Percentiles rank a stretch among this genome's conserved stretches.
Conservation (phyloP, 768 basidiomycete species). For the Lactarius pseudohatsudake region DNA sequence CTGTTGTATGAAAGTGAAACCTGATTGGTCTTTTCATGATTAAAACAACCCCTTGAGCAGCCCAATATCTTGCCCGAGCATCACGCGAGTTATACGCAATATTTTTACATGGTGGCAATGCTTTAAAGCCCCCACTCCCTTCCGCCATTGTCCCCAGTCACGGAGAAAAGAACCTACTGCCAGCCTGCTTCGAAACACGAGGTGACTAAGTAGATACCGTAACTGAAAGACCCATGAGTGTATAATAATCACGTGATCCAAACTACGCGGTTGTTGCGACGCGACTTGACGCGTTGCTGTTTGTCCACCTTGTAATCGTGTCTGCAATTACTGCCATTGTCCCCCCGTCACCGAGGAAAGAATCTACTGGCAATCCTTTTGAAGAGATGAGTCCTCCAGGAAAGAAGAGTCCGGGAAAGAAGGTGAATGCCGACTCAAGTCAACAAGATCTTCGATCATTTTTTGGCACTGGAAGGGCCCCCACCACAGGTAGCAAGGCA, state of each 20-base stretch:
- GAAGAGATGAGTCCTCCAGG: constrained; percentile 10
- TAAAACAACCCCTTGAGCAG: too few species aligned
- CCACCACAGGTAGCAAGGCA: neutral
- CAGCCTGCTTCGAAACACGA: too few species aligned
- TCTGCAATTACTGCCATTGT: neutral
- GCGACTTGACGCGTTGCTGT: neutral
- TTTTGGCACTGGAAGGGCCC: constrained; percentile 15
- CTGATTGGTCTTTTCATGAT: neutral
- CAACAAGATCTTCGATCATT: constrained; percentile 19
- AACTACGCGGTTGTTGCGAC: neutral
- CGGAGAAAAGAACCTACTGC: too few species aligned
- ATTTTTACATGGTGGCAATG: too few species aligned
- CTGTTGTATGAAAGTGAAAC: neutral
- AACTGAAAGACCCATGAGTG: too few species aligned
- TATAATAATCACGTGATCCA: neutral
- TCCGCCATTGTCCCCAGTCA: too few species aligned
- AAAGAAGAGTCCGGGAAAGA: constrained; percentile 20
- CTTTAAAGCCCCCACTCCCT: too few species aligned
- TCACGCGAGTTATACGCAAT: too few species aligned
- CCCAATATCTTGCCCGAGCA: too few species aligned
- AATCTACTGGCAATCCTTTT: too few species aligned
- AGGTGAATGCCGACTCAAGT: constrained; percentile 9
- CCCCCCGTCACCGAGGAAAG: too few species aligned
- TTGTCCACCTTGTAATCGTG: neutral
- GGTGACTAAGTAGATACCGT: too few species aligned